These are phyloP conservation scores for Fusarium beomiforme DNA, from an alignment of 2,329 filamentous ascomycete genomes.

Conservation along the genomic window DNA sequence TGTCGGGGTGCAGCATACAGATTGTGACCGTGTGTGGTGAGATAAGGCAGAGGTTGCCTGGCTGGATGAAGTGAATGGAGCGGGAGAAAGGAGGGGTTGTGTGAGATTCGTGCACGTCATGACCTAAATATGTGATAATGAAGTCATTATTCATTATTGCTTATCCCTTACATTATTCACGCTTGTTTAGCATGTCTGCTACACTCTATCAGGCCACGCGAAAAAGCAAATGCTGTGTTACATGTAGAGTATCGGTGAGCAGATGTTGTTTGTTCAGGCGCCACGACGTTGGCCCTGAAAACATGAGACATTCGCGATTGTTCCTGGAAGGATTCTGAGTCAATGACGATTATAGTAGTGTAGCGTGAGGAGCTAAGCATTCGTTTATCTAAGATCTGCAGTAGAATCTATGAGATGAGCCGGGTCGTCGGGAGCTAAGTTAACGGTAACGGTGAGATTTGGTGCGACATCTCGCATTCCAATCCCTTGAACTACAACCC, in stretches of 20 bases:
- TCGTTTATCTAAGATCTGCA: not conserved
- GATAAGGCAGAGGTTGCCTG: not conserved
- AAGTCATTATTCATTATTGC: slow-evolving; percentile 1
- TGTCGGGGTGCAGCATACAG: not conserved
- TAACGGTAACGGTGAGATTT: not conserved
- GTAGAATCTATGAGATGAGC: not conserved
- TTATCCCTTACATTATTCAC: not conserved
- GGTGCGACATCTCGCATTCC: not conserved
- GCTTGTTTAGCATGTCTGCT: rapidly evolving
- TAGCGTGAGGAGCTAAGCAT: too few species aligned
- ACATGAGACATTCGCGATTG: not conserved
- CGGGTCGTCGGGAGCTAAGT: not conserved
- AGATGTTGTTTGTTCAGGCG: not conserved
- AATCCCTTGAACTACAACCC: not conserved
- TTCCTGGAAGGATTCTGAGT: not conserved
- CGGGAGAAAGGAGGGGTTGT: not conserved
- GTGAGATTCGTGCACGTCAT: slow-evolving; percentile 22
- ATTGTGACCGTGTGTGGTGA: not conserved
- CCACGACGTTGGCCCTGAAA: not conserved
- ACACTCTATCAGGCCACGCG: too few species aligned
- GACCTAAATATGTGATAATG: not conserved
- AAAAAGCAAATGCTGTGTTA: not conserved
- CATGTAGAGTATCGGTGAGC: not conserved
- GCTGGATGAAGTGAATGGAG: not conserved
- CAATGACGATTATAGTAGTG: not conserved